A percentile compares a stretch with the other conserved stretches of the same genome.
Conservation (phyloP, 208 protist species). For the Wallacemonas sp. region DNA sequence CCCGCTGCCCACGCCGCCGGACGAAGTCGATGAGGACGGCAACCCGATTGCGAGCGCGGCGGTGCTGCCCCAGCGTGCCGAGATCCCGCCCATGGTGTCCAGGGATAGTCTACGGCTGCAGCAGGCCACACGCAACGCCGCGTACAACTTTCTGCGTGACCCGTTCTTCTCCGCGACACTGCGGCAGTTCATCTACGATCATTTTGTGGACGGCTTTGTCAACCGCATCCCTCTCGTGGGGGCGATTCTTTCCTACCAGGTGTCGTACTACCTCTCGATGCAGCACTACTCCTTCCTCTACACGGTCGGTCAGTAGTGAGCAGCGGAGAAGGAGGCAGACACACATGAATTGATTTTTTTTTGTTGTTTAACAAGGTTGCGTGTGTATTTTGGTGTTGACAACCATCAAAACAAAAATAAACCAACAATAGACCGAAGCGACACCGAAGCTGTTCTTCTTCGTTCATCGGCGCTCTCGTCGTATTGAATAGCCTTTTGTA, state of each 20-base stretch:
- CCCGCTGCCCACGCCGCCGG: conserved; percentile 7
- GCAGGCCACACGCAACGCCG: conserved; percentile 56
- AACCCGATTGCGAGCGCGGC: not conserved
- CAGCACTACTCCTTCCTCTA: conserved; percentile 91
- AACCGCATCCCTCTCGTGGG: conserved; percentile 80
- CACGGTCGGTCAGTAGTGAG: conserved; percentile 54
- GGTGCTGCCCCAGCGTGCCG: conserved; percentile 14
- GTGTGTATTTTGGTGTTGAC: no score
- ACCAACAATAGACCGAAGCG: no score
- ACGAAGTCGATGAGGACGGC: conserved; percentile 12
- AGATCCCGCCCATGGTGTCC: conserved; percentile 36
- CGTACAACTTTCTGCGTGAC: conserved; percentile 65
- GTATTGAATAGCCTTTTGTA: no score
- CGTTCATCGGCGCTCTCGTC: no score
- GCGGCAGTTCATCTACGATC: conserved; percentile 62
- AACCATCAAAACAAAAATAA: no score
- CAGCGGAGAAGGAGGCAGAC: not conserved
- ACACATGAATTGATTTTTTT: no score
- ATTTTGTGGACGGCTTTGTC: conserved; percentile 69
- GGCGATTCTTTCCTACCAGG: conserved; percentile 57
- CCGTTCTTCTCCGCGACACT: conserved; percentile 81
- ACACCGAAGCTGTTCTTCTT: no score
- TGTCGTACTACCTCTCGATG: conserved; percentile 71
- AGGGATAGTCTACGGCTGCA: conserved; percentile 70
- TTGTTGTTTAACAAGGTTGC: no score